These are phyloP conservation scores for Vigna hirtella DNA, from an alignment of 306 rosid genomes.

Conservation along the genomic window DNA sequence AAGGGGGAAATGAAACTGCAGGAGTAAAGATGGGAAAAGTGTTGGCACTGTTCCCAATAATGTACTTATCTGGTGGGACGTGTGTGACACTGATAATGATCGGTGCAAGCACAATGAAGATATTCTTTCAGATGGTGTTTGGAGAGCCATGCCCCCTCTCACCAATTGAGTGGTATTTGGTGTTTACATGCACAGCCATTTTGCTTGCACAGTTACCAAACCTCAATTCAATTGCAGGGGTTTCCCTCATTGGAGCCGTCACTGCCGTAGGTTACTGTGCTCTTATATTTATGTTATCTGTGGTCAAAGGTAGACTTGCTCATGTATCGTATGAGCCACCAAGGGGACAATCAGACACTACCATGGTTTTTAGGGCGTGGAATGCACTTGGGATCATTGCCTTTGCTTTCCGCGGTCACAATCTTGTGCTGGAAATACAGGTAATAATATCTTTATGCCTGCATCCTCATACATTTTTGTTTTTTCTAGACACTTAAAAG, in stretches of 20 bases:
- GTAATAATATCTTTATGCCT: constrained; percentile 34
- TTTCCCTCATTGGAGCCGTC: constrained; percentile 70
- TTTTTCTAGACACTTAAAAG: neutral
- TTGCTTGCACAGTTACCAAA: constrained; percentile 84
- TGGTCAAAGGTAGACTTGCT: constrained; percentile 46
- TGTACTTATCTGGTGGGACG: constrained; percentile 82
- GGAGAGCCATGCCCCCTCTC: constrained; percentile 50
- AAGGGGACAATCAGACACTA: constrained; percentile 39
- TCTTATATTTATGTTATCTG: constrained; percentile 63
- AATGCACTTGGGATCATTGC: constrained; percentile 76
- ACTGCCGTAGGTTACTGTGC: constrained; percentile 69
- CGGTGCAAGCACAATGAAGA: constrained; percentile 79
- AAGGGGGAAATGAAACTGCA: constrained; percentile 36
- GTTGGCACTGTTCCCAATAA: constrained; percentile 64
- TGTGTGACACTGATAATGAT: constrained; percentile 79
- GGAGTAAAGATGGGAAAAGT: constrained; percentile 77
- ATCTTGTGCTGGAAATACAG: constrained; percentile 83
- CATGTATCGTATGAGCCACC: constrained; percentile 54
- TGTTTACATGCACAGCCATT: constrained; percentile 62
- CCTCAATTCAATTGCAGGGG: constrained; percentile 73
- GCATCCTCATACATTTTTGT: neutral
- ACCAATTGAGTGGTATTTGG: constrained; percentile 68
- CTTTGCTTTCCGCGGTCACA: constrained; percentile 86
- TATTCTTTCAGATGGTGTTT: constrained; percentile 59
- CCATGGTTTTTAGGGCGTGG: constrained; percentile 48